phyloP scores from a whole-genome alignment of 768 basidiomycete species.

The Strobilomyces confusus region DNA sequence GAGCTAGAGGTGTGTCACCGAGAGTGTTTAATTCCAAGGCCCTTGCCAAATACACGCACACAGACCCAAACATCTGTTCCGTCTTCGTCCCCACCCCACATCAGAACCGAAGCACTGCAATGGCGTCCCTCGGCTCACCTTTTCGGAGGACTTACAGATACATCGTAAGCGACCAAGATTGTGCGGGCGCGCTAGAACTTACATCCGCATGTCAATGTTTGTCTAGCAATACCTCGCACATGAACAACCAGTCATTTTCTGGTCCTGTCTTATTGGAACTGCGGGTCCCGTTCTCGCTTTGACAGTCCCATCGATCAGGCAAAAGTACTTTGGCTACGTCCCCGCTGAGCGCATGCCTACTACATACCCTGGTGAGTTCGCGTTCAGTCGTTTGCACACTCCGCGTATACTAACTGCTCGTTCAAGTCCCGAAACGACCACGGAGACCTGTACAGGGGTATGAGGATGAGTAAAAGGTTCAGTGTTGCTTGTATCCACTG shows the following conservation, averaged over 20 bases:
- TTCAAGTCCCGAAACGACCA: constrained; percentile 64
- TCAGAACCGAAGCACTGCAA: constrained; percentile 5
- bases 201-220: neutral
- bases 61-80: constrained; percentile 19
- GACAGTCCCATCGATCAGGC: constrained; percentile 74
- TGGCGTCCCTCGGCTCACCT: constrained; percentile 30
- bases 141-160: constrained; percentile 29
- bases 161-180: constrained; percentile 16
- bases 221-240: constrained; percentile 84
- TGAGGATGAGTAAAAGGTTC: constrained; percentile 49
- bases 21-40: constrained; percentile 23
- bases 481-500: neutral
- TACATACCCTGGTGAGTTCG: constrained; percentile 70
- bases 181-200: neutral
- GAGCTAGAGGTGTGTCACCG: too few relatives aligned
- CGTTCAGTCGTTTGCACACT: neutral
- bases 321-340: constrained; percentile 63
- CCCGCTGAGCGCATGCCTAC: constrained; percentile 67
- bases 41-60: constrained; percentile 22
- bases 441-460: constrained; percentile 70
- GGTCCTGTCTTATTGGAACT: constrained; percentile 69
- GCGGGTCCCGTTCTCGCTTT: constrained; percentile 74
- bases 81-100: constrained; percentile 13
- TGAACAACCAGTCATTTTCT: constrained; percentile 89
- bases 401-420: neutral